Conservation (phyloP, 805 yeast genomes). For the Sporopachydermia lactativora region DNA sequence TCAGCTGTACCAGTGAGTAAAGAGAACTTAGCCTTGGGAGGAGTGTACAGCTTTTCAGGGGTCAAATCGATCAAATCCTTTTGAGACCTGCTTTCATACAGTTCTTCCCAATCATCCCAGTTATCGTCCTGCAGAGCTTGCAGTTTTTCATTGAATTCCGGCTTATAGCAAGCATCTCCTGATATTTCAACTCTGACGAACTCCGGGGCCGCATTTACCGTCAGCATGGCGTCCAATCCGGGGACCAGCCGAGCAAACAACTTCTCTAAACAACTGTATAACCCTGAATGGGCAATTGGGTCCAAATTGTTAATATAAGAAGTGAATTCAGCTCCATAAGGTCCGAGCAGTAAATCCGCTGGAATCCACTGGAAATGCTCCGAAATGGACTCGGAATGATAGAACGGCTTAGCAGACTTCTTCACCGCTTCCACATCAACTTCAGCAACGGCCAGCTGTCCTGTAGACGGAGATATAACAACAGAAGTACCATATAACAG, state of each 20-base stretch:
- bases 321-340: slow-evolving; percentile 10
- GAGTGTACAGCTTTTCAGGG: background rate
- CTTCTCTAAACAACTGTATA: slow-evolving; percentile 20
- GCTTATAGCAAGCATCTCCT: slow-evolving; percentile 7
- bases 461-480: too few species aligned
- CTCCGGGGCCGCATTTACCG: slow-evolving; percentile 15
- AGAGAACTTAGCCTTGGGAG: background rate
- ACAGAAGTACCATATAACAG: slow-evolving; percentile 20
- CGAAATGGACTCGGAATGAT: slow-evolving; percentile 8
- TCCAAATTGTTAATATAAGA: slow-evolving; percentile 30
- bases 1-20: slow-evolving; percentile 2
- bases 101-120: slow-evolving; percentile 6
- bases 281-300: slow-evolving; percentile 15
- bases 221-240: slow-evolving; percentile 19
- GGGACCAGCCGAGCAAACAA: slow-evolving; percentile 21
- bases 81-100: slow-evolving; percentile 1
- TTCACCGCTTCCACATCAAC: slow-evolving; percentile 8
- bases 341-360: slow-evolving; percentile 12
- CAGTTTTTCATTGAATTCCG: too few species aligned
- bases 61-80: background rate
- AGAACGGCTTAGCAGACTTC: slow-evolving; percentile 5
- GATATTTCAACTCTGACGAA: slow-evolving; percentile 11
- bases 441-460: background rate
- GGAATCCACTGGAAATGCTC: slow-evolving; percentile 27
- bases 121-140: slow-evolving; percentile 5